Base-by-base conservation (phyloP, 768 basidiomycete genomes). In the Podaxis mareebaensis region DNA sequence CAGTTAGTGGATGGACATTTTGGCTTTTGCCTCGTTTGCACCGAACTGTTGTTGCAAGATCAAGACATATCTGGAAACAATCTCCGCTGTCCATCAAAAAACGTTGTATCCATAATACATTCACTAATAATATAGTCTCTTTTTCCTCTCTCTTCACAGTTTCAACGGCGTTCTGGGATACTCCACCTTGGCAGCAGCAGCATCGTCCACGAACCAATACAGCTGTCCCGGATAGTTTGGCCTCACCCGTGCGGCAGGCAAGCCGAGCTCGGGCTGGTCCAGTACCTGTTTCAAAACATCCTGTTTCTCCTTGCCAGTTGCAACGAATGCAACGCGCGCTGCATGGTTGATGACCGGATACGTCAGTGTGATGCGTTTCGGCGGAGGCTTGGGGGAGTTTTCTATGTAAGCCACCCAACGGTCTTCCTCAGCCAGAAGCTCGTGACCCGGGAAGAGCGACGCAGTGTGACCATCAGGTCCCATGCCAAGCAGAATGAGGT, bases 381-480 rank as follows among this genome's bases (percentile, higher is more conserved):
- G 80, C 12, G 97, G 97, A 0, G 94, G 94, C 76, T 99, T 99
- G 24, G 97, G 97, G 42, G 91, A 91, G 78, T 99, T 94, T 20
- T 92, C 88, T 70, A 99, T 80, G 75, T 87, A 91, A 1, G 96
- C 96, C 24, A 99, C 92, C 97, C 97, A 99, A 64, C 93, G 85
- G 74, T 94, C 93, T 55, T 82, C 85, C 77, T 97, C 96, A n/a
- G 77, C 65, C 54, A 99, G 84, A 42, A 98, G 83, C 24, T 77
- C 75, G 72, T 99, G 96, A n/a, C 84, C 91, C 8, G 97, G 97
- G 86, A 99, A 99, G 68, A 99, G 88, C 6, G 93, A 95, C 65
- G 91, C 95, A 46, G 96, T 99, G 81, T 99, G 97, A n/a, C 96
- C 96, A 73, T 98, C 97, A 4, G 92, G 93, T 33, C 97, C 97